Percentiles rank a stretch among this genome's conserved stretches.
Evolutionary conservation across 257 asterid species (phyloP).

Genomic region (Solanum sitiens): DNA sequence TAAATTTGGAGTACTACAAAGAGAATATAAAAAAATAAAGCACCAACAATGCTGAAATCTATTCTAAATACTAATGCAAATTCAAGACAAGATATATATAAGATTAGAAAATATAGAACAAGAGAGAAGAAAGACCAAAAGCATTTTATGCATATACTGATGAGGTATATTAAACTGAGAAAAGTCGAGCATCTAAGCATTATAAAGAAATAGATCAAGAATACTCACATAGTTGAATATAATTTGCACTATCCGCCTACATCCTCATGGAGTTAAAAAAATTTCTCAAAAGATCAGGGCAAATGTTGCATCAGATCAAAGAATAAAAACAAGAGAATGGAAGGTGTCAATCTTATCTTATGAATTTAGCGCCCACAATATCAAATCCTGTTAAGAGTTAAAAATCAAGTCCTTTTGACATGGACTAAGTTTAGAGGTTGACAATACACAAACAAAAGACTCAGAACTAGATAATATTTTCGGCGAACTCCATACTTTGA

Average conservation of each 20-base stretch:
- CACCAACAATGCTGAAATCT: background rate
- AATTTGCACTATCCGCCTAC: background rate
- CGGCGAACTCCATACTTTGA: background rate
- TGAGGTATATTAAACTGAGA: background rate
- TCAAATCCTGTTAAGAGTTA: background rate
- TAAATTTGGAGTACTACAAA: background rate
- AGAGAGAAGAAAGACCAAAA: background rate
- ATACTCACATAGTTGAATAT: background rate
- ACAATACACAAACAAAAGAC: background rate
- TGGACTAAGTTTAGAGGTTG: background rate
- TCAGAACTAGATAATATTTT: background rate
- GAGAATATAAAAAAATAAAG: background rate
- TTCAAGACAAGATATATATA: background rate
- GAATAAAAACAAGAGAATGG: background rate
- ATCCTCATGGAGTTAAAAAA: background rate
- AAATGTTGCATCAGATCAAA: background rate
- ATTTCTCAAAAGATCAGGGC: background rate
- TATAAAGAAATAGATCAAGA: background rate
- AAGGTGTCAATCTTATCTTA: background rate
- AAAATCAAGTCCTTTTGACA: background rate
- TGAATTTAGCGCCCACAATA: background rate
- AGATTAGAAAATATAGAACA: background rate
- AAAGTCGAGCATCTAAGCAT: background rate
- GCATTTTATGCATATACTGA: background rate
- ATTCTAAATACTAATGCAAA: background rate